Percentiles rank a stretch among this genome's conserved stretches.
These are phyloP conservation scores for Apiotrichum akiyoshidainum DNA, from an alignment of 1,284 basidiomycete genomes.

Conservation along the genomic window DNA sequence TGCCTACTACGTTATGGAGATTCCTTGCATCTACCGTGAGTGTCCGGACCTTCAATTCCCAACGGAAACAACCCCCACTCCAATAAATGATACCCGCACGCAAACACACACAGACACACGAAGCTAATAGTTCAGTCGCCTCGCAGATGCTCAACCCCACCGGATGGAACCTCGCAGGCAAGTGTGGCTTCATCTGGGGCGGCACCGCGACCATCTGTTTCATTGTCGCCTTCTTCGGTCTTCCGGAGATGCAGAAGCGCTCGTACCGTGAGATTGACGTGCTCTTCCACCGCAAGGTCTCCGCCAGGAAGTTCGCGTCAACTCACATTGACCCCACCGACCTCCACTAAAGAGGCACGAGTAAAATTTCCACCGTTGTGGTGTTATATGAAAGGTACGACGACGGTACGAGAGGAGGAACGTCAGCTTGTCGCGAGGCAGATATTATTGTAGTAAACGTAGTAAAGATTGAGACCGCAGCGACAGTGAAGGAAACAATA, in stretches of 20 bases:
- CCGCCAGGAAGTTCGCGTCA: slow-evolving; percentile 44
- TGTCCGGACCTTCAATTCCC: no score
- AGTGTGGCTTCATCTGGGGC: slow-evolving; percentile 49
- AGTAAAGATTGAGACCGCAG: no score
- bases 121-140: slow-evolving; percentile 4
- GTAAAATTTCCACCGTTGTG: no score
- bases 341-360: not conserved
- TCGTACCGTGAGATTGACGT: slow-evolving; percentile 50
- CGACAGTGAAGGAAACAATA: no score
- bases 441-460: no score
- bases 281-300: slow-evolving; percentile 43
- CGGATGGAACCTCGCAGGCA: slow-evolving; percentile 35
- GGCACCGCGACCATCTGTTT: slow-evolving; percentile 28
- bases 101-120: no score
- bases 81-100: no score
- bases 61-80: no score
- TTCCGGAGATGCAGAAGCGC: slow-evolving; percentile 50
- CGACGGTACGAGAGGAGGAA: no score
- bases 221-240: slow-evolving; percentile 30
- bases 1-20: slow-evolving; percentile 49
- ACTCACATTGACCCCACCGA: slow-evolving; percentile 29
- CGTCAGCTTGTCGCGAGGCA: no score
- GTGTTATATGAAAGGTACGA: no score
- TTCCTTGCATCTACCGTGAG: slow-evolving; percentile 19
- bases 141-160: slow-evolving; percentile 40